A percentile compares a stretch with the other conserved stretches of the same genome.
phyloP scores from a whole-genome alignment of 805 yeast species.

The Monosporozyma aerobia region DNA sequence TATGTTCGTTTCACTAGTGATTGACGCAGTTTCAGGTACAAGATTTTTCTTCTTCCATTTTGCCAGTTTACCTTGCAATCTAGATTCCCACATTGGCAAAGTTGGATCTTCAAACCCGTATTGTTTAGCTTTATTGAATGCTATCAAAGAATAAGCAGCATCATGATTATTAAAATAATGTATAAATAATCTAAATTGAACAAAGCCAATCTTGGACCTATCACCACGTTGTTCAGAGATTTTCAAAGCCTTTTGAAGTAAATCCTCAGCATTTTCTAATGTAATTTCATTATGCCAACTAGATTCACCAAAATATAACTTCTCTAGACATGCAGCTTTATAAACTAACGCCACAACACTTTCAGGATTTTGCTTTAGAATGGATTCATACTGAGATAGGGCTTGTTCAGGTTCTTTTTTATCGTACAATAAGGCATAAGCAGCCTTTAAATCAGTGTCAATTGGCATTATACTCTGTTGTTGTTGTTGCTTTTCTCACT shows the following conservation, averaged over 20 bases:
- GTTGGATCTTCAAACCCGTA: constrained; percentile 39
- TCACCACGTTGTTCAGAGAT: constrained; percentile 38
- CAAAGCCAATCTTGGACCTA: constrained; percentile 37
- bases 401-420: constrained; percentile 40
- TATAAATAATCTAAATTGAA: constrained; percentile 43
- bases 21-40: neutral
- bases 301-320: constrained; percentile 30
- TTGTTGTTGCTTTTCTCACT: neutral
- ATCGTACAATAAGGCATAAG: constrained; percentile 36
- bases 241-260: constrained; percentile 32
- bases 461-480: constrained; percentile 17
- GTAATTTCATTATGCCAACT: constrained; percentile 38
- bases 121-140: constrained; percentile 36
- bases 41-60: neutral
- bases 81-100: constrained; percentile 26
- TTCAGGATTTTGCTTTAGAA: constrained; percentile 35
- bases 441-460: constrained; percentile 35
- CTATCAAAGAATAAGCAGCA: constrained; percentile 33
- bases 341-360: constrained; percentile 42
- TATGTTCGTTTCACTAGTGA: neutral
- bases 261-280: constrained; percentile 32
- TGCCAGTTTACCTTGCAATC: neutral
- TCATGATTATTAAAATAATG: constrained; percentile 38
- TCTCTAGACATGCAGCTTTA: constrained; percentile 42
- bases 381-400: constrained; percentile 31